Evolutionary conservation across 768 basidiomycete species (phyloP), one percentile per base, ranked within the genome.

Genomic region (Tricholoma sp.): DNA sequence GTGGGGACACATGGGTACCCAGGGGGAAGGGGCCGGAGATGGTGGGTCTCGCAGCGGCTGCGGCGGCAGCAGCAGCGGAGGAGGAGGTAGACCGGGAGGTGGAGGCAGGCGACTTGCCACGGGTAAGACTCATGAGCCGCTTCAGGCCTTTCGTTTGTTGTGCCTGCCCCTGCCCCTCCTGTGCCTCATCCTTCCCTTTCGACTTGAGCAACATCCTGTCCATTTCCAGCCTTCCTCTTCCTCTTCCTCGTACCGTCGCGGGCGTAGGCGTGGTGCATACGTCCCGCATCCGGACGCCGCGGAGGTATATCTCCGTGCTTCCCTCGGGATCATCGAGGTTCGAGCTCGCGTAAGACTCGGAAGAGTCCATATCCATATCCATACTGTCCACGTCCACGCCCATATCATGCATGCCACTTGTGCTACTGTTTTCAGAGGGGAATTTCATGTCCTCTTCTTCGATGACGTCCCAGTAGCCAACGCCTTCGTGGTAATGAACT

Each of bases 1-100:
- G 41, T 43, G 41, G 41, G 8, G 4, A 39, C 4, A 60, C 59
- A 9, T 62, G 43, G 4, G 76, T 67, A 39, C 79, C 79, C 14
- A 81, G 71, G 0, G 71, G 72, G 55, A 77, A 79, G 6, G 79
- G 79, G 7, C 76, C 74, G 7, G 79, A 81, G 37, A 81, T 79
- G 14, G 67, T 55, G 3, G 73, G 76, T 41, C 73, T 72, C 2
- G 62, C 45, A 37, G 63, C 57, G 2, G n/a, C n/a, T n/a, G n/a
- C n/a, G n/a, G n/a, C n/a, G n/a, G n/a, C n/a, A n/a, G n/a, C n/a
- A n/a, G n/a, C n/a, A n/a, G n/a, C n/a, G n/a, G n/a, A n/a, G n/a
- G 61, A 59, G 50, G 56, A 57, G 35, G 63, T 59, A 21, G 45
- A 21, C 21, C 55, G 55, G 8, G 46, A 37, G 7, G n/a, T n/a